phyloP scores from a whole-genome alignment of 2,329 filamentous ascomycete genomes.

The Didymella keratinophila region DNA sequence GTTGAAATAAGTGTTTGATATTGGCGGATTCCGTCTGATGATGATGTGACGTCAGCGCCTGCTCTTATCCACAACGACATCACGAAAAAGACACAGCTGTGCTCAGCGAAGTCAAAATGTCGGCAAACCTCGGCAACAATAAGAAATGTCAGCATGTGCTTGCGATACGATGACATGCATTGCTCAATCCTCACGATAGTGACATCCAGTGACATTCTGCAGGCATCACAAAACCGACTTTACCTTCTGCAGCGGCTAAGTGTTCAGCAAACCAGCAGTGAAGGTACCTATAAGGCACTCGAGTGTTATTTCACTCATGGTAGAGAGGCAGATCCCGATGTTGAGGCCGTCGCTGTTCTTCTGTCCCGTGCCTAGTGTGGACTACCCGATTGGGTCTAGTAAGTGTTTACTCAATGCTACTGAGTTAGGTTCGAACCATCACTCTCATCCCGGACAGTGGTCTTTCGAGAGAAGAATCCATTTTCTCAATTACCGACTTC shows the following conservation, averaged over 20 bases:
- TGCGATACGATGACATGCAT: neutral
- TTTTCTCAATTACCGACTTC: too few species aligned
- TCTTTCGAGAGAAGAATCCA: too few species aligned
- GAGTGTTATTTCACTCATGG: too few species aligned
- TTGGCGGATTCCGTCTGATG: conserved; percentile 5
- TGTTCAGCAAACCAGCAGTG: neutral
- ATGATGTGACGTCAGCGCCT: conserved; percentile 13
- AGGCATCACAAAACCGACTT: neutral
- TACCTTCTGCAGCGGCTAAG: conserved; percentile 2
- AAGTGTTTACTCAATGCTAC: too few species aligned
- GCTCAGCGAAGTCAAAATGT: conserved; percentile 6
- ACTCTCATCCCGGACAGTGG: too few species aligned
- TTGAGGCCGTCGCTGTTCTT: too few species aligned
- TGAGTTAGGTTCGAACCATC: too few species aligned
- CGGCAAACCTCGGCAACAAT: conserved; percentile 10
- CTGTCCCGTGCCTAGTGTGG: too few species aligned
- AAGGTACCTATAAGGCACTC: too few species aligned
- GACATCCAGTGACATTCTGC: neutral
- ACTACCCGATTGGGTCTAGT: too few species aligned
- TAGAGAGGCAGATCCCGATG: too few species aligned
- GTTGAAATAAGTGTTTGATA: conserved; percentile 2
- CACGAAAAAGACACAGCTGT: neutral
- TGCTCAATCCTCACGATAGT: neutral
- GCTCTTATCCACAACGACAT: conserved; percentile 10
- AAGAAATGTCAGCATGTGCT: neutral